Conservation (phyloP, 2,329 filamentous ascomycete genomes). For the Nemania diffusa region DNA sequence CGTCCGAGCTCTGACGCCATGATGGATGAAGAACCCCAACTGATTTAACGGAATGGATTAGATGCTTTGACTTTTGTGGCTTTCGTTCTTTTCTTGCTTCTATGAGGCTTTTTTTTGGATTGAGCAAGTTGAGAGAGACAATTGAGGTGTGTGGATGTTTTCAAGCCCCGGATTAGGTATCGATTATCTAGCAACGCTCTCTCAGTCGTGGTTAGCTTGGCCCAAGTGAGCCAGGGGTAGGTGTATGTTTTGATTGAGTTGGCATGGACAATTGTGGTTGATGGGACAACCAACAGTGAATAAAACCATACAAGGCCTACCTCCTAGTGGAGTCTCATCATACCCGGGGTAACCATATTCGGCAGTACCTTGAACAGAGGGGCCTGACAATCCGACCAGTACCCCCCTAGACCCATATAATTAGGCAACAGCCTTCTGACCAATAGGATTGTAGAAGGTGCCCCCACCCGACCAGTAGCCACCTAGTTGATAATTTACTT, state of each 20-base stretch:
- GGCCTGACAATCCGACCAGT: too few relatives aligned
- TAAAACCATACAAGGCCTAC: background rate
- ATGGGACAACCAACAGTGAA: conserved; percentile 20
- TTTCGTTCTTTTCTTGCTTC: background rate
- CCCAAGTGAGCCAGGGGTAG: background rate
- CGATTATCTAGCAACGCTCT: background rate
- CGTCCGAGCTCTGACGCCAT: conserved; percentile 46
- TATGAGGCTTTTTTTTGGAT: background rate
- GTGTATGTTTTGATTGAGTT: conserved; percentile 20
- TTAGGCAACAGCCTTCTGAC: too few relatives aligned
- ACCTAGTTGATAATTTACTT: too few relatives aligned
- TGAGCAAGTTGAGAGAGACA: background rate
- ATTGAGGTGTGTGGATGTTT: background rate
- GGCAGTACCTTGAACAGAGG: too few relatives aligned
- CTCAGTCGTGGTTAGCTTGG: background rate
- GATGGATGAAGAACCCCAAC: conserved; percentile 3
- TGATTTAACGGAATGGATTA: background rate
- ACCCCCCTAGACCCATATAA: too few relatives aligned
- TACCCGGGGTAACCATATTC: background rate
- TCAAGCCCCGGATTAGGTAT: background rate
- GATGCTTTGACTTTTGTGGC: background rate
- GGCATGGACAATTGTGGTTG: conserved; percentile 24
- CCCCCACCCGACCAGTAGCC: too few relatives aligned
- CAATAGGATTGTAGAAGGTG: too few relatives aligned
- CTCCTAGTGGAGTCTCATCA: background rate